These are phyloP conservation scores for Quercus cerris DNA, from an alignment of 306 rosid genomes.

Conservation along the genomic window DNA sequence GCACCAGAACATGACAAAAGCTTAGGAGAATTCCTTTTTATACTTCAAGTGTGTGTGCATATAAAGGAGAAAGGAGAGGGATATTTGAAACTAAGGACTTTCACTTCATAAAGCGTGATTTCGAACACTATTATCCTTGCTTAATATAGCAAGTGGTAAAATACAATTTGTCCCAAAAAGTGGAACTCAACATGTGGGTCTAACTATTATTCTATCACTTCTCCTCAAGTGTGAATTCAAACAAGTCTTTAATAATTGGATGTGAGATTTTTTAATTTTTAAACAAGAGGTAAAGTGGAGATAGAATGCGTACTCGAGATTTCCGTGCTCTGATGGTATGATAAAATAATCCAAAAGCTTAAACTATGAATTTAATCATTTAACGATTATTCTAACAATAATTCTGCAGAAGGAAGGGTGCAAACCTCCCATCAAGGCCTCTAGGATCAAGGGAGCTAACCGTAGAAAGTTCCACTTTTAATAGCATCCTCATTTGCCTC, in stretches of 20 bases:
- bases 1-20: constrained; percentile 12
- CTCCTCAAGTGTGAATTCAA: too few relatives aligned
- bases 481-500: constrained; percentile 67
- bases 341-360: too few relatives aligned
- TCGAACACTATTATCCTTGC: not conserved
- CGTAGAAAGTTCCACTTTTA: constrained; percentile 51
- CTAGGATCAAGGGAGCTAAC: constrained; percentile 33
- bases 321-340: too few relatives aligned
- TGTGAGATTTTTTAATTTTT: too few relatives aligned
- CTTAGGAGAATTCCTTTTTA: not conserved
- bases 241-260: too few relatives aligned
- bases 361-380: too few relatives aligned
- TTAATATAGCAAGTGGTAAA: too few relatives aligned
- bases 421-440: constrained; percentile 39
- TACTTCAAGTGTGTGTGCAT: not conserved
- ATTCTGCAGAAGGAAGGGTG: not conserved
- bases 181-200: too few relatives aligned
- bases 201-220: too few relatives aligned
- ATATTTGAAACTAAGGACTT: not conserved
- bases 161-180: too few relatives aligned
- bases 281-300: too few relatives aligned
- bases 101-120: not conserved
- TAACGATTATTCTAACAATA: not conserved
- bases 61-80: not conserved
- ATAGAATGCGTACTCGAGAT: too few relatives aligned